Percentiles rank a stretch among this genome's conserved stretches.
Conservation (phyloP, 768 basidiomycete genomes). For the Dentipellis fragilis region DNA sequence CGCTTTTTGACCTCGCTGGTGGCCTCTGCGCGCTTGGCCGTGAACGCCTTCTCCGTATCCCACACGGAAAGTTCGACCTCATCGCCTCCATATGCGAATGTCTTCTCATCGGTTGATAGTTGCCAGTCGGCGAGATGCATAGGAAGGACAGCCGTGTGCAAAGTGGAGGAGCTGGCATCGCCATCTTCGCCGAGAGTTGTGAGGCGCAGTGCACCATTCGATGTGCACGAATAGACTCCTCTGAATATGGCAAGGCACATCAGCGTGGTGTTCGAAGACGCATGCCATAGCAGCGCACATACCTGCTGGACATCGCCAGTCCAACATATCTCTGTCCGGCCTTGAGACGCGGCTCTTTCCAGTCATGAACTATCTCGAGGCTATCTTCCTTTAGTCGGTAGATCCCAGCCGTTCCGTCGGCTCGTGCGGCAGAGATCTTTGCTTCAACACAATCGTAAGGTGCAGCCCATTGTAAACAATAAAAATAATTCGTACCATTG, state of each 20-base stretch:
- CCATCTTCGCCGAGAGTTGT: slow-evolving; percentile 23
- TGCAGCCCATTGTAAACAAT: not conserved
- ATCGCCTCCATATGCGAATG: slow-evolving; percentile 77
- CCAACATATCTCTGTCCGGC: slow-evolving; percentile 51
- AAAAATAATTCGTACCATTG: slow-evolving; percentile 3
- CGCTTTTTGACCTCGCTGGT: slow-evolving; percentile 36
- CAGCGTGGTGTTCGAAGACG: too few species aligned
- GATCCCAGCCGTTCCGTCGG: slow-evolving; percentile 44
- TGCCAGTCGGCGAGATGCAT: slow-evolving; percentile 63
- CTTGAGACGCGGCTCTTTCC: slow-evolving; percentile 58
- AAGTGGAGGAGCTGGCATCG: slow-evolving; percentile 7
- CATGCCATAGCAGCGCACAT: slow-evolving; percentile 13
- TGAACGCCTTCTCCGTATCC: slow-evolving; percentile 55
- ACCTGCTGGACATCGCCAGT: slow-evolving; percentile 42
- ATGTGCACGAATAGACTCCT: slow-evolving; percentile 58
- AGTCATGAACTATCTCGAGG: slow-evolving; percentile 33
- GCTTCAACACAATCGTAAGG: slow-evolving; percentile 24
- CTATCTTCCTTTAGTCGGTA: slow-evolving; percentile 31
- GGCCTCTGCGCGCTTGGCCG: slow-evolving; percentile 14
- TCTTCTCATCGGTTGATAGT: slow-evolving; percentile 37
- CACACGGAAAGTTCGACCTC: slow-evolving; percentile 81
- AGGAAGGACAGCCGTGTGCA: slow-evolving; percentile 41
- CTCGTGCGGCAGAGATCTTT: slow-evolving; percentile 59
- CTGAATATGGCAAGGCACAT: slow-evolving; percentile 17
- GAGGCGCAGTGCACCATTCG: slow-evolving; percentile 61